A percentile compares a stretch with the other conserved stretches of the same genome.
Evolutionary conservation across 1,284 basidiomycete genomes (phyloP).

Genomic region (Papiliotrema fonsecae): DNA sequence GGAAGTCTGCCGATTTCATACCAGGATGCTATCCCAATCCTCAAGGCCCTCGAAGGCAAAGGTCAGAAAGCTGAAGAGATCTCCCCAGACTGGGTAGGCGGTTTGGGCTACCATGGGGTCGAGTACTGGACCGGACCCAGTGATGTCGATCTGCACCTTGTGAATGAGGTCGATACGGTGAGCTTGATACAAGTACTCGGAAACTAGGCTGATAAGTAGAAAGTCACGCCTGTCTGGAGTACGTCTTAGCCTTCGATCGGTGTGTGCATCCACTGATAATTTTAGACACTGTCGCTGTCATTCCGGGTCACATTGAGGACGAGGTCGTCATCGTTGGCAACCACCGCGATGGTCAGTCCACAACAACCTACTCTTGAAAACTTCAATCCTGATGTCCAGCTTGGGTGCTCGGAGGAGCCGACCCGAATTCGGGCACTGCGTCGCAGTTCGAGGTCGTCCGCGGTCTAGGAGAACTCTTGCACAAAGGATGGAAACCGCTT

Average conservation of each 20-base stretch:
- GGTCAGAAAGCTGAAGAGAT: conserved; percentile 41
- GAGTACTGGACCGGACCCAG: conserved; percentile 54
- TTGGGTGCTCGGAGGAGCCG: conserved; percentile 68
- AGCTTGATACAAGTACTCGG: background rate
- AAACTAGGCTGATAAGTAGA: conserved; percentile 21
- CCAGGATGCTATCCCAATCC: conserved; percentile 51
- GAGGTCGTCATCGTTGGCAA: conserved; percentile 82
- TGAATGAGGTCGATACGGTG: conserved; percentile 59
- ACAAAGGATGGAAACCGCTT: conserved; percentile 79
- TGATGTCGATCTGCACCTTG: conserved; percentile 48
- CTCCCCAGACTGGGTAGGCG: conserved; percentile 50
- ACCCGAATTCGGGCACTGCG: conserved; percentile 83
- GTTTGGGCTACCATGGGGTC: conserved; percentile 47
- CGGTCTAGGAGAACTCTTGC: conserved; percentile 69
- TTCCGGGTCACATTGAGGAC: conserved; percentile 81
- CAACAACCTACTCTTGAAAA: background rate
- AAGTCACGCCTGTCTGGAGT: conserved; percentile 56
- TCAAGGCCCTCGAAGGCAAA: conserved; percentile 46
- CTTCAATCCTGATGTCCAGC: conserved; percentile 15
- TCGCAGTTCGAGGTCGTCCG: conserved; percentile 77
- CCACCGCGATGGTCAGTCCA: conserved; percentile 69
- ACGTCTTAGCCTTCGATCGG: conserved; percentile 1
- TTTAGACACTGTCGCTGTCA: conserved; percentile 72
- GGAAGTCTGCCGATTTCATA: conserved; percentile 51
- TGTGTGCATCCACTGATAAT: no score